Evolutionary conservation across 179 eudicot genomes (phyloP).

Genomic region (Spinacia oleracea): DNA sequence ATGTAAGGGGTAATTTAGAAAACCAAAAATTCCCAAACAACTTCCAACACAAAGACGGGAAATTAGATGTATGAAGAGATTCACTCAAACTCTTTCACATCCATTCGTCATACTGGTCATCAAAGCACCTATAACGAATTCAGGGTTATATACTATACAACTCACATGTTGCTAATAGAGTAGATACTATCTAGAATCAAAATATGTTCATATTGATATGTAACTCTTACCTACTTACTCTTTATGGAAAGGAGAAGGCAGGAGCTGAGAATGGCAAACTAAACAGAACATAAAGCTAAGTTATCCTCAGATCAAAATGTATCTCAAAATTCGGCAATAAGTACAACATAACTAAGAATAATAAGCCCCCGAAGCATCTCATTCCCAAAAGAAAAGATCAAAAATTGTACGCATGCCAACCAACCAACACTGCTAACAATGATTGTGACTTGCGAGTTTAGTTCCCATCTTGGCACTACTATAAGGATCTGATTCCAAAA

Average conservation of each 20-base stretch:
- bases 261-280: not conserved
- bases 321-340: not conserved
- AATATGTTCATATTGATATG: not conserved
- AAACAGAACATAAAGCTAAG: not conserved
- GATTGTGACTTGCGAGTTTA: not conserved
- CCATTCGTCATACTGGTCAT: not conserved
- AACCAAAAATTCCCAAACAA: not conserved
- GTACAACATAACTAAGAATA: not conserved
- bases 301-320: too few species aligned
- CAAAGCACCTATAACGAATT: not conserved
- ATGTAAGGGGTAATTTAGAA: constrained; percentile 26
- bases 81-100: not conserved
- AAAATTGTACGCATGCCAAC: not conserved
- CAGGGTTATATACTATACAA: not conserved
- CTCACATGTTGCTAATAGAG: not conserved
- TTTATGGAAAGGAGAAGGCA: not conserved
- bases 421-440: not conserved
- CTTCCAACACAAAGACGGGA: not conserved
- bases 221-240: not conserved
- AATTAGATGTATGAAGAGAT: not conserved
- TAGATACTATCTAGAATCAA: not conserved
- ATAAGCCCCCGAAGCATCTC: not conserved
- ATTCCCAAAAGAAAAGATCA: not conserved
- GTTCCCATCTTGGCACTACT: not conserved
- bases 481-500: not conserved